phyloP scores from a whole-genome alignment of 169 alveolate genomes.

The Plasmodium malariae region DNA sequence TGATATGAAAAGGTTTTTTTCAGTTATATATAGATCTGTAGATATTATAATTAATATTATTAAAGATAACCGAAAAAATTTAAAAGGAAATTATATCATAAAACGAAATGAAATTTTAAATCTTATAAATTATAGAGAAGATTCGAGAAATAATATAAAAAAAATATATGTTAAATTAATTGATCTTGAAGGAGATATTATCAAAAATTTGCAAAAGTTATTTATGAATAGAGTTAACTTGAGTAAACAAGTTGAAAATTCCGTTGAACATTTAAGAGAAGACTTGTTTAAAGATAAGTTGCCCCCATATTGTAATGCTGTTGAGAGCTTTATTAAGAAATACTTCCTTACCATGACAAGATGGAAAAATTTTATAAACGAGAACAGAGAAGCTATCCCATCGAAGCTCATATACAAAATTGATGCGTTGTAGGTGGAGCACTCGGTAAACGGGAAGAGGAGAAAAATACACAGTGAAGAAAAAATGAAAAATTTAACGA shows the following conservation, averaged over 20 bases:
- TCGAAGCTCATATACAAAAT: conserved; percentile 21
- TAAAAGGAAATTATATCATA: conserved; percentile 1
- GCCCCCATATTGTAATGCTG: conserved; percentile 15
- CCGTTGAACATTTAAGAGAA: conserved; percentile 12
- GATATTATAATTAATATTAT: conserved; percentile 4
- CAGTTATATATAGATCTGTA: conserved; percentile 25
- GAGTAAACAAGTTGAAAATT: conserved; percentile 17
- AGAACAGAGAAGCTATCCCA: neutral
- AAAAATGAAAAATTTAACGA: no score
- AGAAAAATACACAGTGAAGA: no score
- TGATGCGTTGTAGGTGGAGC: neutral
- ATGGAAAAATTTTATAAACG: conserved; percentile 21
- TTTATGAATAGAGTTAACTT: conserved; percentile 34
- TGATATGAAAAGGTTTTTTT: conserved; percentile 1
- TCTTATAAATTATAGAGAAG: conserved; percentile 7
- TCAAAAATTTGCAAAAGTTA: conserved; percentile 3
- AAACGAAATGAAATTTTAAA: conserved; percentile 23
- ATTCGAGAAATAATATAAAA: neutral
- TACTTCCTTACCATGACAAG: conserved; percentile 27
- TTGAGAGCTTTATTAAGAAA: conserved; percentile 29
- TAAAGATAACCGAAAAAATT: conserved; percentile 10
- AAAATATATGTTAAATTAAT: conserved; percentile 11
- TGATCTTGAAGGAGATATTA: conserved; percentile 19
- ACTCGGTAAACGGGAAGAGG: no score
- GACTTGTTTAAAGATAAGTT: conserved; percentile 21